Evolutionary conservation across 352 stramenopile genomes (phyloP).

Genomic region (Phytopythium aichiense): DNA sequence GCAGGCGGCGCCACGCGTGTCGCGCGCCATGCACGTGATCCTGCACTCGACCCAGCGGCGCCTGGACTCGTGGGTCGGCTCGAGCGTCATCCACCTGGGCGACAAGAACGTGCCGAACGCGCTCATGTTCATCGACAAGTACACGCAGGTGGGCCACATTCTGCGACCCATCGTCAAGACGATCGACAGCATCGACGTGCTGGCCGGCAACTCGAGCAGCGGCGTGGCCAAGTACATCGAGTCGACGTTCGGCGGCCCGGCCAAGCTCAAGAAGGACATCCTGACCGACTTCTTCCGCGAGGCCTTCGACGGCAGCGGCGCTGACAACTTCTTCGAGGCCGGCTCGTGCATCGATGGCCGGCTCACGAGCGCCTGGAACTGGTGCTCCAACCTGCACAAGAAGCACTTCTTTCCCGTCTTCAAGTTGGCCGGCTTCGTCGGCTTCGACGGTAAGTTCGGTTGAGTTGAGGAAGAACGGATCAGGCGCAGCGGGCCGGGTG

Average conservation of each 20-base stretch:
- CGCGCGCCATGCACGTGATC: constrained; percentile 94
- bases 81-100: constrained; percentile 95
- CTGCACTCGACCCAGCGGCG: constrained; percentile 76
- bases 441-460: constrained; percentile 96
- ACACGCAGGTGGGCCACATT: constrained; percentile 92
- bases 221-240: constrained; percentile 61
- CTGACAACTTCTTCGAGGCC: constrained; percentile 95
- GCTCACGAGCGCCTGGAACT: constrained; percentile 97
- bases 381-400: constrained; percentile 92
- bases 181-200: constrained; percentile 61
- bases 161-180: constrained; percentile 87
- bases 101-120: constrained; percentile 98
- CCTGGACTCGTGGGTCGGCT: constrained; percentile 89
- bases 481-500: not conserved
- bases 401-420: constrained; percentile 96
- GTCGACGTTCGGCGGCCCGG: constrained; percentile 82
- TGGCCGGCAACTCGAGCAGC: constrained; percentile 40
- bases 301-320: constrained; percentile 94
- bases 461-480: constrained; percentile 32
- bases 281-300: constrained; percentile 95
- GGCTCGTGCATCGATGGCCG: constrained; percentile 95
- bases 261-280: constrained; percentile 86
- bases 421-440: constrained; percentile 94
- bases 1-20: constrained; percentile 91
- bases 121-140: constrained; percentile 99